Evolutionary conservation across 192 early-diverging fungal genomes (phyloP), one percentile per base, ranked within the genome.

Genomic region (Rhizophagus sp.): DNA sequence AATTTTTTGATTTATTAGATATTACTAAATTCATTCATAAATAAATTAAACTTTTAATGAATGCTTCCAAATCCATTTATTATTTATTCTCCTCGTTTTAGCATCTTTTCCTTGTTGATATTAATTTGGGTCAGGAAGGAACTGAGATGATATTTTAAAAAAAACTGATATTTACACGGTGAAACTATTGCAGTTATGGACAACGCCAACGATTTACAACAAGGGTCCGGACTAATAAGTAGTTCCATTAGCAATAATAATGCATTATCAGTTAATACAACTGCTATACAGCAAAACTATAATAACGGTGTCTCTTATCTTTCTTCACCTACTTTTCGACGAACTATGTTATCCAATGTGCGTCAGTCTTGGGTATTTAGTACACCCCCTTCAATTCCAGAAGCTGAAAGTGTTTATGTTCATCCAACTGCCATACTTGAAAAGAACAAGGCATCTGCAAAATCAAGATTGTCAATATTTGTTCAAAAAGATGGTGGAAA

Each of bases 311-410:
- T 12, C 6, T 8, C 11, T 22, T 39, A 9, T 22, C 27, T n/a
- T 61, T 30, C 49, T 57, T 75, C 73, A 33, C 73, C 73, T 24
- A 13, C 47, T 41, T 17, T 68, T 57, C 76, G 76, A 33, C 63
- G 65, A 67, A 63, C 44, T 5, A 27, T 78, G 34, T 10, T 52
- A 24, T 41, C 76, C 12, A 50, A 34, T 12, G 30, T 30, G 27
- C 63, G 76, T 63, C 76, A 78, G 36, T 78, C 76, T 13, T 78
- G 76, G 76, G 13, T 77, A 44, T 19, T 77, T 66, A 44, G 69
- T 50, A 78, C n/a, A 34, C 27, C 24, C 17, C 41, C 76, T 27
- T 34, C 76, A 50, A 50, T 78, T 65, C 47, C 44, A 19, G 76
- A 78, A 24, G 36, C 76, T 33, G 62, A 66, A 39, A 78, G 76